A percentile compares a stretch with the other conserved stretches of the same genome.
Conservation (phyloP, 2,329 filamentous ascomycete genomes). For the Aspergillus aculeatinus region DNA sequence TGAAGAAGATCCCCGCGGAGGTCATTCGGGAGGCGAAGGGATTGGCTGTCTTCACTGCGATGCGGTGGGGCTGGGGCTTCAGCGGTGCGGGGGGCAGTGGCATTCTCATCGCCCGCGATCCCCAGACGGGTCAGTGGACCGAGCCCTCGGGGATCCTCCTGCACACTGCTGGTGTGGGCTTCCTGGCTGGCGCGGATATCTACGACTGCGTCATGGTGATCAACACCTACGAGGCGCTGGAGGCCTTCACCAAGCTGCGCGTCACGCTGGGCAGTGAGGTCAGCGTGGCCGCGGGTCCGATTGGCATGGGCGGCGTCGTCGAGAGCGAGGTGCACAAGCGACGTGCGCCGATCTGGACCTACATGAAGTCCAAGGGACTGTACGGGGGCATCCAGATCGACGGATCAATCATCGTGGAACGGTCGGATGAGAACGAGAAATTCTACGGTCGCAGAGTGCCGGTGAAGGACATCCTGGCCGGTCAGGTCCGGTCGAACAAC, state of each 20-base stretch:
- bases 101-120: constrained; percentile 75
- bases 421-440: constrained; percentile 77
- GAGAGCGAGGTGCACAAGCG: constrained; percentile 67
- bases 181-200: constrained; percentile 85
- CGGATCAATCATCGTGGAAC: constrained; percentile 79
- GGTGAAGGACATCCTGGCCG: constrained; percentile 61
- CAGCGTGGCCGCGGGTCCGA: constrained; percentile 71
- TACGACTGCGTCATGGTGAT: constrained; percentile 96
- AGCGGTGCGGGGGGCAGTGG: constrained; percentile 90
- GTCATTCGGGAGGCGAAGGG: constrained; percentile 87
- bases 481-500: constrained; percentile 42
- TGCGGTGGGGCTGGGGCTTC: constrained; percentile 88
- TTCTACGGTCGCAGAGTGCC: constrained; percentile 68
- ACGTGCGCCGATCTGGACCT: constrained; percentile 72
- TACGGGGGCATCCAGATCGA: constrained; percentile 76
- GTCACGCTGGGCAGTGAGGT: constrained; percentile 80
- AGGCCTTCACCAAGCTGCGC: constrained; percentile 75
- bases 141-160: constrained; percentile 85
- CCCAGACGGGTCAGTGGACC: constrained; percentile 81
- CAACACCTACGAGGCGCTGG: constrained; percentile 78
- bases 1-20: constrained; percentile 80
- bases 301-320: constrained; percentile 69
- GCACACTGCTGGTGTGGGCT: constrained; percentile 82
- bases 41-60: constrained; percentile 88
- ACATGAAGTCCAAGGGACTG: constrained; percentile 86